Evolutionary conservation across 805 yeast species (phyloP).

Genomic region (Starmerella sp.): DNA sequence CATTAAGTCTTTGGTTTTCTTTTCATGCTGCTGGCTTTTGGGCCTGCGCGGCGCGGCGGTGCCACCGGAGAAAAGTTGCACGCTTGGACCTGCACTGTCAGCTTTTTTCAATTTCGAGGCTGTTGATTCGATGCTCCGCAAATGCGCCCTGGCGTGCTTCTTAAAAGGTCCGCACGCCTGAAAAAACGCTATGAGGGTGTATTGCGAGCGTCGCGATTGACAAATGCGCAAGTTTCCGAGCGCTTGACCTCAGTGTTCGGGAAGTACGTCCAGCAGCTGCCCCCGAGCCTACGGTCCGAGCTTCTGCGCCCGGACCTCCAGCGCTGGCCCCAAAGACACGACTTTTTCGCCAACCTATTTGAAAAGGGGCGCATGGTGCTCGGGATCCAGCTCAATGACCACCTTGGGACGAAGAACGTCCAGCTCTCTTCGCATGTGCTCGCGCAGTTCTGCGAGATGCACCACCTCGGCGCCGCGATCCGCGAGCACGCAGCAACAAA

Average conservation of each 20-base stretch:
- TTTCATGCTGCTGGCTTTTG: no score
- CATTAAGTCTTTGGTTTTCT: no score
- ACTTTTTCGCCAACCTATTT: slow-evolving; percentile 13
- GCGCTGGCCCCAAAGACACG: slow-evolving; percentile 7
- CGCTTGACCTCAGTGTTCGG: slow-evolving; percentile 14
- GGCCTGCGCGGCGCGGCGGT: background rate
- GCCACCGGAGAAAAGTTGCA: no score
- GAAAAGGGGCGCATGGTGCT: slow-evolving; percentile 11
- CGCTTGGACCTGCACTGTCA: background rate
- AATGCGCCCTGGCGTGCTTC: slow-evolving; percentile 3
- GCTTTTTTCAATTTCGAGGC: background rate
- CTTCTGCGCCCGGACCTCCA: slow-evolving; percentile 19
- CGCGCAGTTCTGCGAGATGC: slow-evolving; percentile 8
- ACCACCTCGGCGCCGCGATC: slow-evolving; percentile 2
- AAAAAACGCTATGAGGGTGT: background rate
- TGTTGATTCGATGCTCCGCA: background rate
- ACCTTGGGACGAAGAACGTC: slow-evolving; percentile 22
- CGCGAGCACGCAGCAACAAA: background rate
- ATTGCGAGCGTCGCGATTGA: background rate
- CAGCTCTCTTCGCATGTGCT: slow-evolving; percentile 10
- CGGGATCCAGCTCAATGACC: slow-evolving; percentile 15
- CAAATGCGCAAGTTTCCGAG: background rate
- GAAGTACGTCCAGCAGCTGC: slow-evolving; percentile 7
- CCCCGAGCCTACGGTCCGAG: slow-evolving; percentile 16
- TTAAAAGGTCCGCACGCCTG: background rate